Base-by-base conservation (phyloP, 768 basidiomycete genomes). In the Omphalotus guepiniiformis region DNA sequence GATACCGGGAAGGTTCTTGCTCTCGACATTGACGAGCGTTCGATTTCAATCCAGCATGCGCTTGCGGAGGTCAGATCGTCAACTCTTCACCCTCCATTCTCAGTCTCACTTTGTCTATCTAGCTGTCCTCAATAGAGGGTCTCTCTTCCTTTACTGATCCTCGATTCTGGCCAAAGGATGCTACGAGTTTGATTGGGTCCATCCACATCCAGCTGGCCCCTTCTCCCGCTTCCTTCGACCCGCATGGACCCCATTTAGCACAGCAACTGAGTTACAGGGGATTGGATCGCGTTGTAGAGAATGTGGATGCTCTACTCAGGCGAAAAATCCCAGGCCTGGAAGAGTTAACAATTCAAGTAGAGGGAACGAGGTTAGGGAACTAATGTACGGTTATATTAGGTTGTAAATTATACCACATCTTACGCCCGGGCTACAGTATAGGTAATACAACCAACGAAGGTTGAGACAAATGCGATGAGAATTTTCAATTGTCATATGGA, bases 141-240 rank as follows among this genome's bases (percentile, higher is more conserved):
- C 70, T 99, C 3, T 80, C 76, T 2, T 88, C 88, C 2, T 95
- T 88, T 65, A 81, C 81, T 2, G 73, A 76, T 1, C 82, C 94
- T 0, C 79, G 91, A 21, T 96, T 99, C 66, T 98, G 96, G 96
- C 93, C 93, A 0, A 93, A 95, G 65, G 94, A 97, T 63, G 79
- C 90, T 3, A 75, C 79, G 2, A 83, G 80, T 37, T 62, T 96
- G 30, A 82, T 97, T 55, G 96, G 95, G 19, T 92, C 91, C 6
- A 91, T 98, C 47, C 92, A 90, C 61, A 80, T 99, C 40, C 90
- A 91, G 54, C 75, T 99, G n/a, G 73, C 79, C 7, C 78, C 76
- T 8, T 81, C 85, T 0, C 65, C 73, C 1, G 74, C 82, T 0
- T 67, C 76, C 0, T 61, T 73, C 54, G 80, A 87, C 53, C 79